phyloP scores from a whole-genome alignment of 139 green algal genomes.

The Volvox africanus region DNA sequence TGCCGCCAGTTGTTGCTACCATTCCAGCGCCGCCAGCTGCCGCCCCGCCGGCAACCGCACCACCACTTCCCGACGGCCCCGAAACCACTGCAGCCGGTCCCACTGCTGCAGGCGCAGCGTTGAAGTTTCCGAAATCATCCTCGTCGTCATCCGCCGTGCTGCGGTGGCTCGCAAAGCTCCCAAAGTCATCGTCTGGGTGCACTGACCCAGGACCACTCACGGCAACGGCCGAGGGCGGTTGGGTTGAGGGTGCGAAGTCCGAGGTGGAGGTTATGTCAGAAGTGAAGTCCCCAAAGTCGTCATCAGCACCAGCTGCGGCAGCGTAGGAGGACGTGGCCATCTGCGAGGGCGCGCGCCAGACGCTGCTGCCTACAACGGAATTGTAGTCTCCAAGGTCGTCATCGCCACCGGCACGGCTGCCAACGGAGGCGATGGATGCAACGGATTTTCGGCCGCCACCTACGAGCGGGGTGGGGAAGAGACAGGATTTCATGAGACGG shows the following conservation, averaged over 20 bases:
- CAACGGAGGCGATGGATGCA: constrained; percentile 33
- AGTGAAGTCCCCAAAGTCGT: constrained; percentile 53
- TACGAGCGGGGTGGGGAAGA: background rate
- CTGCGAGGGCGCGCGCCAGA: constrained; percentile 29
- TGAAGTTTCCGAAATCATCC: constrained; percentile 43
- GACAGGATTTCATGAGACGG: background rate
- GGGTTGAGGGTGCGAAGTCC: constrained; percentile 45
- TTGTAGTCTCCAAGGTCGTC: constrained; percentile 11
- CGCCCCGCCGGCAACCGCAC: background rate
- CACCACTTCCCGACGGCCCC: background rate
- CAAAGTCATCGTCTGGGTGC: constrained; percentile 46
- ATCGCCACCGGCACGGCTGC: constrained; percentile 32
- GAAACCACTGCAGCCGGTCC: background rate
- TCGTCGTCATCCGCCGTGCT: constrained; percentile 47
- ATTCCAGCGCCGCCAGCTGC: background rate
- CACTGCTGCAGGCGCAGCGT: background rate
- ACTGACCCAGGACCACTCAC: constrained; percentile 35
- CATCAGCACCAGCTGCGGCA: constrained; percentile 34
- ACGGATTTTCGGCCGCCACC: constrained; percentile 44
- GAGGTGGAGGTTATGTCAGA: constrained; percentile 41
- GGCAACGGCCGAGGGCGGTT: constrained; percentile 41
- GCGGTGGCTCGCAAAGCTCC: constrained; percentile 46
- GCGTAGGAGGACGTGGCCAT: constrained; percentile 48
- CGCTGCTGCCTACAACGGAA: constrained; percentile 14
- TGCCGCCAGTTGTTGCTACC: background rate